Evolutionary conservation across 345 rosid species (phyloP).

Genomic region (Populus euphratica): DNA sequence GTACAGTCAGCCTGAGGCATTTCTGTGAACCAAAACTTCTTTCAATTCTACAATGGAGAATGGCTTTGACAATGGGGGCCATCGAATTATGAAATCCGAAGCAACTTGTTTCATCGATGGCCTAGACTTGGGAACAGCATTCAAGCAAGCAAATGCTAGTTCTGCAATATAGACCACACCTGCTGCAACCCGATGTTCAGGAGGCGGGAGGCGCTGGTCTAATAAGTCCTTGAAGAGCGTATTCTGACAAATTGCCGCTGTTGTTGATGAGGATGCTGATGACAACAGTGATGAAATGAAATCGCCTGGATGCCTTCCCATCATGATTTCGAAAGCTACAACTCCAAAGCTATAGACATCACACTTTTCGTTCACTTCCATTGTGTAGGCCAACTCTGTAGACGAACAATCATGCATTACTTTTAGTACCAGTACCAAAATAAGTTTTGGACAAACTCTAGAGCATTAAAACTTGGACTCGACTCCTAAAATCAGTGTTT

Average conservation of each 20-base stretch:
- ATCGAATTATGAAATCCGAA: background rate
- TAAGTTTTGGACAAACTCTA: too few relatives aligned
- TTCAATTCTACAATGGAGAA: background rate
- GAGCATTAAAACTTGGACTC: too few relatives aligned
- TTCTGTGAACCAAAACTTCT: background rate
- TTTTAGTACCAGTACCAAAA: too few relatives aligned
- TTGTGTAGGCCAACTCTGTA: conserved; percentile 12
- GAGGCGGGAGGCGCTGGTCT: conserved; percentile 14
- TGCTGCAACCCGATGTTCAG: background rate
- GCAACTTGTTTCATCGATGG: conserved; percentile 6
- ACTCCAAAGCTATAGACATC: conserved; percentile 23
- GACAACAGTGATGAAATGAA: background rate
- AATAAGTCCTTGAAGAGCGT: background rate
- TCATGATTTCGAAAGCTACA: conserved; percentile 10
- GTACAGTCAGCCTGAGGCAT: background rate
- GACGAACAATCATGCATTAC: background rate
- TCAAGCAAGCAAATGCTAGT: conserved; percentile 6
- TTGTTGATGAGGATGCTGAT: background rate
- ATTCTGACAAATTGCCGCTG: background rate
- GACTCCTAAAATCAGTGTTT: too few relatives aligned
- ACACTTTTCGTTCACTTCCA: conserved; percentile 6
- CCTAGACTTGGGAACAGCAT: background rate
- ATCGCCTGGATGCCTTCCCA: conserved; percentile 25
- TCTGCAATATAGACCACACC: background rate
- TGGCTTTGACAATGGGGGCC: conserved; percentile 1